A percentile compares a stretch with the other conserved stretches of the same genome.
phyloP scores from a whole-genome alignment of 495 filamentous ascomycete genomes.

The Peziza echinospora region DNA sequence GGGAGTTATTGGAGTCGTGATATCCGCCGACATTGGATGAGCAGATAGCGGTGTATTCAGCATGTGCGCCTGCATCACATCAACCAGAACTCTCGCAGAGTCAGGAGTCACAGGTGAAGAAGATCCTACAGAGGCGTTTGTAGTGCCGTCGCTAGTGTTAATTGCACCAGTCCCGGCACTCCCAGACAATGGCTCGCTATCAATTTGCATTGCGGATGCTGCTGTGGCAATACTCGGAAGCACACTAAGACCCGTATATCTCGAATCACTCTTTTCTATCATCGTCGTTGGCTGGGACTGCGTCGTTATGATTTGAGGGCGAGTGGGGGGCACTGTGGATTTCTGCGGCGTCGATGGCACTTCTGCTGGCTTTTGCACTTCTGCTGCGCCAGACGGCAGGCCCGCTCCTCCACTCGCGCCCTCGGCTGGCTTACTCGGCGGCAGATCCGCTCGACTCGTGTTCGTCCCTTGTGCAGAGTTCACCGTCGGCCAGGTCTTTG shows the following conservation, averaged over 20 bases:
- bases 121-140: constrained; percentile 4
- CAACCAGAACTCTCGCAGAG: constrained; percentile 7
- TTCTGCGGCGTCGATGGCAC: neutral
- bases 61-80: neutral
- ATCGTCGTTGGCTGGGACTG: neutral
- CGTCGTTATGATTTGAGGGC: neutral
- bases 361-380: neutral
- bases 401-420: too few relatives aligned
- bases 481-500: neutral
- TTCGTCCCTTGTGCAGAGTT: neutral
- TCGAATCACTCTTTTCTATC: neutral
- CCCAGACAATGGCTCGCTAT: constrained; percentile 5
- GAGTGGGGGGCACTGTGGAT: neutral
- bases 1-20: constrained; percentile 15
- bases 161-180: constrained; percentile 3
- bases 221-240: constrained; percentile 16
- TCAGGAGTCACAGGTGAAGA: constrained; percentile 12
- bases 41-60: neutral
- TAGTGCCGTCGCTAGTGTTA: constrained; percentile 4
- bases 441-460: too few relatives aligned
- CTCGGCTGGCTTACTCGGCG: too few relatives aligned
- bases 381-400: neutral
- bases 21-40: neutral
- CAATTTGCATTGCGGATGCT: constrained; percentile 16
- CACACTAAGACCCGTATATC: neutral